Percentiles rank a stretch among this genome's conserved stretches.
Conservation (phyloP, 805 yeast species). For the Ogataea saltuana region DNA sequence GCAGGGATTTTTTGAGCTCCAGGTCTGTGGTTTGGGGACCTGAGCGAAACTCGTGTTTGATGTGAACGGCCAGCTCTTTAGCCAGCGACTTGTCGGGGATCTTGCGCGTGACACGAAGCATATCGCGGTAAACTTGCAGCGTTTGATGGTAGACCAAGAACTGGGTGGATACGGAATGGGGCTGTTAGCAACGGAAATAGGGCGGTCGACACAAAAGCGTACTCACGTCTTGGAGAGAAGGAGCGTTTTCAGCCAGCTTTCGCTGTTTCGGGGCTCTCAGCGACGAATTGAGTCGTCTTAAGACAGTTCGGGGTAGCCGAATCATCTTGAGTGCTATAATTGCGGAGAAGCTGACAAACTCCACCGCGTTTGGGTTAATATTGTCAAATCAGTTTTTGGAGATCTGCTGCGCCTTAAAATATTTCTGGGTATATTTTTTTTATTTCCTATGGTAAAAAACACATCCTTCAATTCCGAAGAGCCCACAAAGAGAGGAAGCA, state of each 20-base stretch:
- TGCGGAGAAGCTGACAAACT: too few species aligned
- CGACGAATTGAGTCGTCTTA: neutral
- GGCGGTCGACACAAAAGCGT: too few species aligned
- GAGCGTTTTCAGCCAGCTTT: neutral
- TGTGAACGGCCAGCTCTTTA: conserved; percentile 29
- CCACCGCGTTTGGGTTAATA: too few species aligned
- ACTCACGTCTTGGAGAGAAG: conserved; percentile 2
- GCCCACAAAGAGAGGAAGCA: neutral
- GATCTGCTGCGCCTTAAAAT: too few species aligned
- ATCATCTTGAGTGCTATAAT: too few species aligned
- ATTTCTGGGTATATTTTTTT: neutral
- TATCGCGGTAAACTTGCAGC: conserved; percentile 33
- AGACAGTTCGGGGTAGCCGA: too few species aligned
- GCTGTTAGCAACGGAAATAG: too few species aligned
- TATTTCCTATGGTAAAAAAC: conserved; percentile 1
- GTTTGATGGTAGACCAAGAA: conserved; percentile 34
- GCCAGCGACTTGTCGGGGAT: conserved; percentile 26
- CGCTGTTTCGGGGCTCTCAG: neutral
- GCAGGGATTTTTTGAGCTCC: conserved; percentile 30
- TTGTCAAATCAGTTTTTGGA: too few species aligned
- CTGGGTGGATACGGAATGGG: conserved; percentile 16
- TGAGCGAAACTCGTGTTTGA: conserved; percentile 36
- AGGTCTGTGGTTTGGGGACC: conserved; percentile 27
- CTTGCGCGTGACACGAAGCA: conserved; percentile 33
- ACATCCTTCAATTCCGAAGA: conserved; percentile 7